Evolutionary conservation across 345 rosid genomes (phyloP), one percentile per base, ranked within the genome.

Genomic region (Citrus sinensis): DNA sequence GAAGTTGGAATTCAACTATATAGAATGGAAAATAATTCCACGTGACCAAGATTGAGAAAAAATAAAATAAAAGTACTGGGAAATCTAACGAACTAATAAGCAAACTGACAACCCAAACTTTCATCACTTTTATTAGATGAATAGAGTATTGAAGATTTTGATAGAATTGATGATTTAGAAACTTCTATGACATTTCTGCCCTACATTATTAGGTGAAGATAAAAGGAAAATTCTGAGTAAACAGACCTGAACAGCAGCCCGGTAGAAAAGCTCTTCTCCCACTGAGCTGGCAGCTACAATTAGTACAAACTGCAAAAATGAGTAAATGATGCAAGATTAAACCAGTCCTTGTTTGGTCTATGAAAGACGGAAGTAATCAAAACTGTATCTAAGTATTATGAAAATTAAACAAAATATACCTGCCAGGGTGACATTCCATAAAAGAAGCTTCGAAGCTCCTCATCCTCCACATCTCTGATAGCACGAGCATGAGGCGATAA

Each of bases 381-480:
- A 65, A 27, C 75, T 58, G 62, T 30, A 68, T 67, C 55, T 49
- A 77, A 42, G 61, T 13, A 58, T 51, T 10, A 34, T 13, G 67
- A 66, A 61, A 61, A 6, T 25, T 0, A 5, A 46, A 73, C 65
- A 59, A 24, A 22, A 27, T 76, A 70, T 71, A 92, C 99, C 98
- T 96, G 99, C 94, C 94, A 93, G 46, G 95, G 93, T 0, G 99
- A 92, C 99, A 96, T 96, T 76, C 99, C 99, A 70, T 91, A 94
- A 77, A 93, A 96, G 90, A 96, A 96, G 88, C 91, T 92, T 84
- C 99, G 81, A 1, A 96, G 89, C 82, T 96, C 99, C 83, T 92
- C 97, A 74, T 96, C 98, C 87, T 96, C 99, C n/a, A 96, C 99
- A 73, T 96, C 99, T 80, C 98, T 88, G 29, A 96, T 92, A 29